Conservation (phyloP, 192 early-diverging fungal species). For the Dissophora globulifera region DNA sequence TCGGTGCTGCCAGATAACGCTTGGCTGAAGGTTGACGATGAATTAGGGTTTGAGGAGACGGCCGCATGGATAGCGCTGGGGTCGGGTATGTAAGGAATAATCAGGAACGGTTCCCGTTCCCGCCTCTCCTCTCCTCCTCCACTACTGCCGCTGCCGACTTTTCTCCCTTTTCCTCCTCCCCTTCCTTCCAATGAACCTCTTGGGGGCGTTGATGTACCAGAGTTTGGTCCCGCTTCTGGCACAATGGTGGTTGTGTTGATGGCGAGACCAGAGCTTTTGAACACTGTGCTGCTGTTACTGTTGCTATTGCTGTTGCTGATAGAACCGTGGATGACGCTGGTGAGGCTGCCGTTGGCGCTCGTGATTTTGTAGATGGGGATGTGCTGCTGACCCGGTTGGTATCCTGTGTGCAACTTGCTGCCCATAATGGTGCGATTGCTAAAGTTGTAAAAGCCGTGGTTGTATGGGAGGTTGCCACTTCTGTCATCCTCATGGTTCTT, state of each 20-base stretch:
- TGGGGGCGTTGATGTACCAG: background rate
- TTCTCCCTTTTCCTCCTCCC: no score
- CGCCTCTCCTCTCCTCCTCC: no score
- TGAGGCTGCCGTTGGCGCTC: background rate
- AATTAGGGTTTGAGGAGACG: background rate
- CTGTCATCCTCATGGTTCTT: background rate
- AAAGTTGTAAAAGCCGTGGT: no score
- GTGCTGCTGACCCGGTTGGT: no score
- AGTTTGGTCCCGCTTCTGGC: background rate
- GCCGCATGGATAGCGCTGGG: background rate
- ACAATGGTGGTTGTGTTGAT: background rate
- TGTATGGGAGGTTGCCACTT: no score
- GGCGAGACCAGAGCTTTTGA: background rate
- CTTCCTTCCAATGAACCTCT: no score
- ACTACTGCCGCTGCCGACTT: no score
- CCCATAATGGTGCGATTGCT: no score
- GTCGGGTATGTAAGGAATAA: constrained; percentile 2
- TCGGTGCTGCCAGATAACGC: background rate
- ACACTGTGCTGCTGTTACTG: no score
- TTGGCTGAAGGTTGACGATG: background rate
- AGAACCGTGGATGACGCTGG: background rate
- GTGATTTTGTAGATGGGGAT: background rate
- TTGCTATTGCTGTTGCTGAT: background rate
- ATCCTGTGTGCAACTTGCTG: no score
- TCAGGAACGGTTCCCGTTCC: constrained; percentile 9